A percentile compares a stretch with the other conserved stretches of the same genome.
Conservation (phyloP, 306 rosid species). For the Lathyrus aphaca region DNA sequence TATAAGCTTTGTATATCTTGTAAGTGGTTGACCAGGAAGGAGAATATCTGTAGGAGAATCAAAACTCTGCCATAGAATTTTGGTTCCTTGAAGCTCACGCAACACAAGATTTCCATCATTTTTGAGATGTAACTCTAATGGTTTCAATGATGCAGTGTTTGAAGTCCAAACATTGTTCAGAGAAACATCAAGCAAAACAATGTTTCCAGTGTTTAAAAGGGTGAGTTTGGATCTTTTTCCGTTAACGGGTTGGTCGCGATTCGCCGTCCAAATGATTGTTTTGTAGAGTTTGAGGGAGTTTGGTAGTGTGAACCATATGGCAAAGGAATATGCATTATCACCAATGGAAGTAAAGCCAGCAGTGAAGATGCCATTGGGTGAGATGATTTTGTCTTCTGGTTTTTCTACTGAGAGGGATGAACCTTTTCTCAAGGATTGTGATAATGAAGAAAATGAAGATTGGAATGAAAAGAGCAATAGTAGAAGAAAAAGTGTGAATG, state of each 20-base stretch:
- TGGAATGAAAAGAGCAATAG: neutral
- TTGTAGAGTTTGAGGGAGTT: neutral
- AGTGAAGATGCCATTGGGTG: slow-evolving; percentile 29
- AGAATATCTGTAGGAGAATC: slow-evolving; percentile 49
- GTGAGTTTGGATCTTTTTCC: slow-evolving; percentile 46
- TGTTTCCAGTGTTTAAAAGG: slow-evolving; percentile 33
- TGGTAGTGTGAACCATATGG: slow-evolving; percentile 32
- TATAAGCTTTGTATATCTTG: slow-evolving; percentile 41
- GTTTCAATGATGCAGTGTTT: slow-evolving; percentile 14
- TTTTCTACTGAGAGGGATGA: slow-evolving; percentile 38
- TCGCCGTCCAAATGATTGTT: slow-evolving; percentile 53
- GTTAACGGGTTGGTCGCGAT: slow-evolving; percentile 50
- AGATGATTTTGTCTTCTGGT: slow-evolving; percentile 17
- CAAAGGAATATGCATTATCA: slow-evolving; percentile 20
- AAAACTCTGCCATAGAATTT: slow-evolving; percentile 50
- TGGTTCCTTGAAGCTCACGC: neutral
- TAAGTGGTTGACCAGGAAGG: slow-evolving; percentile 47
- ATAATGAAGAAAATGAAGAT: slow-evolving; percentile 5
- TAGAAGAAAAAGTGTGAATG: slow-evolving; percentile 21
- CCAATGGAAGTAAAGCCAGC: slow-evolving; percentile 31
- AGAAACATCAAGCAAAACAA: slow-evolving; percentile 41
- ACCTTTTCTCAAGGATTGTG: neutral
- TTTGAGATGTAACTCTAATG: slow-evolving; percentile 20
- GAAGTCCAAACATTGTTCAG: slow-evolving; percentile 37
- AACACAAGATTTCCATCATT: slow-evolving; percentile 52